phyloP scores from a whole-genome alignment of 345 rosid genomes.

The Camelina laxa region DNA sequence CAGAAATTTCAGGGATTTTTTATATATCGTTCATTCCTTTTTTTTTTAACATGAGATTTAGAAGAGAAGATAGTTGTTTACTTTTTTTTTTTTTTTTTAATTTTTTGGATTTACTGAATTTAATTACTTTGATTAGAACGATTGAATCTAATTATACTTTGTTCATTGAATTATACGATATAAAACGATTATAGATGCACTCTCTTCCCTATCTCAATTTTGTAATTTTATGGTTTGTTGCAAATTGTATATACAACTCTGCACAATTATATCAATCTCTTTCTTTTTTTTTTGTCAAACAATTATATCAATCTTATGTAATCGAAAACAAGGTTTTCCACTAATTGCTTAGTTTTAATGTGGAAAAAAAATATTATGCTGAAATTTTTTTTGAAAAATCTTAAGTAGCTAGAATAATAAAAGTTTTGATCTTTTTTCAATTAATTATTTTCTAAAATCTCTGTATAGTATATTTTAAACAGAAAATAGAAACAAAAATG shows the following conservation, averaged over 20 bases:
- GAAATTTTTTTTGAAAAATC: no score
- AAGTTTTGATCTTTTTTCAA: no score
- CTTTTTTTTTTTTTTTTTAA: no score
- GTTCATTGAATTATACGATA: not conserved
- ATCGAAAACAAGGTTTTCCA: no score
- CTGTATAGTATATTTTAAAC: not conserved
- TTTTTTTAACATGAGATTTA: not conserved
- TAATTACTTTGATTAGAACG: not conserved
- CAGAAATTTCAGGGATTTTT: slow-evolving; percentile 49
- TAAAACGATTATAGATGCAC: not conserved
- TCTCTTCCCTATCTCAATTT: not conserved
- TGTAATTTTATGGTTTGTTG: not conserved
- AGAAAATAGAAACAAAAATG: not conserved
- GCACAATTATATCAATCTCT: no score
- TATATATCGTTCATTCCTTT: not conserved
- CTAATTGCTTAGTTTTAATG: no score
- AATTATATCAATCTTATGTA: no score
- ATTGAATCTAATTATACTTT: not conserved
- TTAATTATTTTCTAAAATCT: no score
- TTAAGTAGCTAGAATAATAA: no score
- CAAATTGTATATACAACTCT: no score
- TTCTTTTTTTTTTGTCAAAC: no score
- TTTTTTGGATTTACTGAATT: not conserved
- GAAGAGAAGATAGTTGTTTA: not conserved
- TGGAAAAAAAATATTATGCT: no score